phyloP scores from a whole-genome alignment of 768 basidiomycete species.

The Leccinum barrowsii region DNA sequence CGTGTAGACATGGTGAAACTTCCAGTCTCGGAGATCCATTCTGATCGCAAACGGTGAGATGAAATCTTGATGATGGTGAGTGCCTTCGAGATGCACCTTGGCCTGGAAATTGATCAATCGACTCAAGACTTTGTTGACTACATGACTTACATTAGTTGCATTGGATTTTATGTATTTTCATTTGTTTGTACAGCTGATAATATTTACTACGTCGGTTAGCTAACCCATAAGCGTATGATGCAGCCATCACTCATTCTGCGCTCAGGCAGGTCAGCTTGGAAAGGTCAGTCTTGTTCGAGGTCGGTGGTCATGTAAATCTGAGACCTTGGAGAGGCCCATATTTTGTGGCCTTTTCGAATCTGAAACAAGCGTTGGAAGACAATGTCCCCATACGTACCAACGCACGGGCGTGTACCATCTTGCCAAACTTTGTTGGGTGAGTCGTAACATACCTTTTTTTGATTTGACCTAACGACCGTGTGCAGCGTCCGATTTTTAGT shows the following conservation, averaged over 20 bases:
- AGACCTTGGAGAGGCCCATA: conserved; percentile 65
- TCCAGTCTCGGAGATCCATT: neutral
- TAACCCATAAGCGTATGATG: conserved; percentile 40
- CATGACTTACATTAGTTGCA: too few relatives aligned
- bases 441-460: conserved; percentile 21
- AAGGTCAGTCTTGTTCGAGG: conserved; percentile 44
- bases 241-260: conserved; percentile 56
- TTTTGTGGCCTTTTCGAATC: conserved; percentile 89
- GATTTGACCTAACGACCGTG: neutral
- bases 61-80: neutral
- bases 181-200: neutral
- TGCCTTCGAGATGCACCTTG: neutral
- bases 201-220: neutral
- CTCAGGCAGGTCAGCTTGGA: conserved; percentile 81
- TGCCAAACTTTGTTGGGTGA: conserved; percentile 95
- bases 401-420: conserved; percentile 85
- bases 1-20: neutral
- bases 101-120: neutral
- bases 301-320: neutral
- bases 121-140: too few relatives aligned
- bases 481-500: conserved; percentile 82
- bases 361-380: conserved; percentile 74
- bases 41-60: neutral
- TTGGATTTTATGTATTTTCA: neutral
- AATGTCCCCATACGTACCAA: conserved; percentile 87